Base-by-base conservation (phyloP, 768 basidiomycete genomes). In the Roridomyces roridus region DNA sequence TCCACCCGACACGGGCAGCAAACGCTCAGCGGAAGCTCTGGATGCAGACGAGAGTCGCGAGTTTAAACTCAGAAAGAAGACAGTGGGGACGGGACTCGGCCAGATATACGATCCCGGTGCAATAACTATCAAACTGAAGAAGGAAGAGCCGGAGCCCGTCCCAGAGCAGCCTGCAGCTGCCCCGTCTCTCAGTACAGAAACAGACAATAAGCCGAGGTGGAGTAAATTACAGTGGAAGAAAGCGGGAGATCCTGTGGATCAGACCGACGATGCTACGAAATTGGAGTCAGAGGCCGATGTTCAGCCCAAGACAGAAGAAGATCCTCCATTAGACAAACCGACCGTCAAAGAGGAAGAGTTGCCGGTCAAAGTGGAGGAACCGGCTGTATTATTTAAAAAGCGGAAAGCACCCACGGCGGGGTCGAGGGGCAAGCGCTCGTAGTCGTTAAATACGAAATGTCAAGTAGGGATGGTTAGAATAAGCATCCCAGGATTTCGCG, bases 31-130 rank as follows among this genome's bases (percentile, higher is more conserved):
- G 53, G 70, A 73, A 34, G 62, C 70, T n/a, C 65, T 68, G 20
- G 68, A 63, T 7, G 80, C 75, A 23, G 80, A 77, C 34, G 87
- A 86, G 36, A 85, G 87, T 51, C 82, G 87, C 4, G 71, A 76
- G 25, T 92, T 85, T 77, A 91, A 88, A 70, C 66, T 92, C 57
- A 79, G 85, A 59, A 87, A 84, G 77, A 88, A 85, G 74, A 85
- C 79, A 0, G 68, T 83, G 40, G 73, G 70, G 1, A 71, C 77
- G 0, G 91, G 88, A 7, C 76, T 92, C 11, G 92, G 89, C 12
- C 88, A 92, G 63, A 83, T 91, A 25, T 96, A 91, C 62, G 94
- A 96, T 69, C 91, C 90, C 4, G 88, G 85, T 1, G 65, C 85
- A 20, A 85, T 92, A 44, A 74, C 83, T 26, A 81, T 91, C 64